These are phyloP conservation scores for Cladosporium oxysporum DNA, from an alignment of 2,329 filamentous ascomycete species.

Conservation along the genomic window DNA sequence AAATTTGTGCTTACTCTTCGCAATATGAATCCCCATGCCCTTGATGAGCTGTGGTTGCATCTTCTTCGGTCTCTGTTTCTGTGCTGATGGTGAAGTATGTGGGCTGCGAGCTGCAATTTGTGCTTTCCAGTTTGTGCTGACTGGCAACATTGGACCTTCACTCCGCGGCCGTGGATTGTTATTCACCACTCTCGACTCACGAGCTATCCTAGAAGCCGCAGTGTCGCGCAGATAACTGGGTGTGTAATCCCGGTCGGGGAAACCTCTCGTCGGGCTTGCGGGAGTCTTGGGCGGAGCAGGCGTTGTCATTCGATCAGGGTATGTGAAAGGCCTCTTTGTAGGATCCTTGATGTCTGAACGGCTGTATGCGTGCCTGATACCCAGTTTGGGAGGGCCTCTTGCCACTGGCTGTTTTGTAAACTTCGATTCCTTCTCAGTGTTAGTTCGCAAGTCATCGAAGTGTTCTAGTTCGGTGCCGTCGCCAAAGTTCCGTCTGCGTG, in stretches of 20 bases:
- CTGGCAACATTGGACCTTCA: constrained; percentile 52
- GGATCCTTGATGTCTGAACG: constrained; percentile 35
- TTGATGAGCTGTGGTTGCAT: constrained; percentile 81
- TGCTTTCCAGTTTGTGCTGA: constrained; percentile 62
- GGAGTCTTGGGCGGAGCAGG: constrained; percentile 53
- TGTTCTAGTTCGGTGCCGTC: constrained; percentile 89
- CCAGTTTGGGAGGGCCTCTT: constrained; percentile 63
- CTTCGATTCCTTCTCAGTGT: constrained; percentile 74
- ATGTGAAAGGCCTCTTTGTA: constrained; percentile 29
- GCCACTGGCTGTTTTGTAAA: constrained; percentile 78
- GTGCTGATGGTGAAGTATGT: constrained; percentile 51
- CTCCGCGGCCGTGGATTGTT: constrained; percentile 42
- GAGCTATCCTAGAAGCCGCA: constrained; percentile 64
- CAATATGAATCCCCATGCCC: constrained; percentile 73
- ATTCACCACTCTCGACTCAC: constrained; percentile 58
- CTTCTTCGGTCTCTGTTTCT: constrained; percentile 49
- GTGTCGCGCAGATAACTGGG: constrained; percentile 68
- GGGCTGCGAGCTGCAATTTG: constrained; percentile 54
- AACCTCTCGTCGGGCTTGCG: constrained; percentile 52
- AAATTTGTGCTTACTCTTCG: constrained; percentile 68
- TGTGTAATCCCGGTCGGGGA: constrained; percentile 47
- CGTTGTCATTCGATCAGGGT: constrained; percentile 50
- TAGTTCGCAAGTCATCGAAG: constrained; percentile 94
- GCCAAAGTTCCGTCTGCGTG: constrained; percentile 73
- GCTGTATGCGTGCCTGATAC: constrained; percentile 32